Conservation (phyloP, 345 rosid species). For the Syzygium aqueum region DNA sequence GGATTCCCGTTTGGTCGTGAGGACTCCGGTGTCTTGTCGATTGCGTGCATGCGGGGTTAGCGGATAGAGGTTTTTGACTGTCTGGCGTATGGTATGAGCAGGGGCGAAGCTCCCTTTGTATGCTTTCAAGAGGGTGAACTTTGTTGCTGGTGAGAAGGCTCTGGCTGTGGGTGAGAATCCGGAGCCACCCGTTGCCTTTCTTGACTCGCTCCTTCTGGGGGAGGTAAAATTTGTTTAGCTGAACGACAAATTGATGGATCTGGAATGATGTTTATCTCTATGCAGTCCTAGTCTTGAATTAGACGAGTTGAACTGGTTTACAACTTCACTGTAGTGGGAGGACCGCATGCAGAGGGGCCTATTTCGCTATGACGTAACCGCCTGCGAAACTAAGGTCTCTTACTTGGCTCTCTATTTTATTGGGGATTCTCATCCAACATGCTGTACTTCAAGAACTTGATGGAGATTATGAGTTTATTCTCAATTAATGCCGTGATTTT, state of each 20-base stretch:
- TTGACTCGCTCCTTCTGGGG: constrained; percentile 71
- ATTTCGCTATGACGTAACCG: constrained; percentile 91
- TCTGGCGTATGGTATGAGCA: not conserved
- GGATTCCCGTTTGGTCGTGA: not conserved
- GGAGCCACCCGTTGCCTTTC: constrained; percentile 55
- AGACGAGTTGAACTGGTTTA: not conserved
- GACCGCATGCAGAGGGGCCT: constrained; percentile 83
- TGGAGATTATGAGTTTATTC: not conserved
- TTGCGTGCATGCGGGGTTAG: not conserved
- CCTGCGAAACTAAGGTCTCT: constrained; percentile 87
- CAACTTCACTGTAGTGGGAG: constrained; percentile 66
- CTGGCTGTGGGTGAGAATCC: constrained; percentile 10
- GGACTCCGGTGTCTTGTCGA: not conserved
- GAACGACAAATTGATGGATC: not conserved
- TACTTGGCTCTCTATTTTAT: not conserved
- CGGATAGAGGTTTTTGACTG: not conserved
- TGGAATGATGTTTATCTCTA: not conserved
- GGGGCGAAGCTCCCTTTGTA: constrained; percentile 76
- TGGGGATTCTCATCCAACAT: not conserved
- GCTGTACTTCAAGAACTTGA: not conserved
- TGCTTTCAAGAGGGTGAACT: constrained; percentile 45
- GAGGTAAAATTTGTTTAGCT: constrained; percentile 38
- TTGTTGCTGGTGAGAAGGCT: constrained; percentile 10
- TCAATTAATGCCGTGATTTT: not conserved
- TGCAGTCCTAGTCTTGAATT: not conserved